Evolutionary conservation across 768 basidiomycete species (phyloP).

Genomic region (Boletellus ananas): DNA sequence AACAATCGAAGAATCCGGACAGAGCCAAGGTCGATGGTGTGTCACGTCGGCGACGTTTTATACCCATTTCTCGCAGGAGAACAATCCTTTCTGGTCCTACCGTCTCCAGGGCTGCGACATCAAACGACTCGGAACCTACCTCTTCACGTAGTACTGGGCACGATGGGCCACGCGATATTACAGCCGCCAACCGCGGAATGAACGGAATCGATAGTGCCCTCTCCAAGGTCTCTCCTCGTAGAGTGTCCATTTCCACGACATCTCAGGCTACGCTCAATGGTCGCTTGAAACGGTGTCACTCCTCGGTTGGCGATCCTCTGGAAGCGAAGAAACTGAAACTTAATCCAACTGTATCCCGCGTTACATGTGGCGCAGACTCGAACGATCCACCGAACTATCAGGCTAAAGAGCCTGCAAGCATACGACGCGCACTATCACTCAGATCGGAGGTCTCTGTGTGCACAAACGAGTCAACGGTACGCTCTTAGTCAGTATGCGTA

Average conservation of each 20-base stretch:
- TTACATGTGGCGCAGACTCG: not conserved
- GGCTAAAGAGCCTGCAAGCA: conserved; percentile 36
- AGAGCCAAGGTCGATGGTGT: not conserved
- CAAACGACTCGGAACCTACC: not conserved
- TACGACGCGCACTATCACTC: conserved; percentile 40
- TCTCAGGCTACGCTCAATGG: not conserved
- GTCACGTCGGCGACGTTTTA: not conserved
- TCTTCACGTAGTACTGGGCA: not conserved
- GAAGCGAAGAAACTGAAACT: conserved; percentile 20
- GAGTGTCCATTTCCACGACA: not conserved
- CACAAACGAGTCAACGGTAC: conserved; percentile 9
- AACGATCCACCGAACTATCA: conserved; percentile 10
- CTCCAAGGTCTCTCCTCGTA: not conserved
- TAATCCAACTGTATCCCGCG: conserved; percentile 1
- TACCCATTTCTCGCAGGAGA: not conserved
- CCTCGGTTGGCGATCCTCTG: not conserved
- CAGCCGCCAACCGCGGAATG: not conserved
- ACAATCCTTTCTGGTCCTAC: not conserved
- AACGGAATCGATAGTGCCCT: not conserved
- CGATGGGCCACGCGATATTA: not conserved
- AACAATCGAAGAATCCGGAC: not conserved
- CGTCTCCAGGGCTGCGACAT: not conserved
- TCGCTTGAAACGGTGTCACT: conserved; percentile 15
- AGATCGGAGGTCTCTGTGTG: conserved; percentile 26
- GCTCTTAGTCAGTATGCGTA: not conserved